phyloP scores from a whole-genome alignment of 2,329 filamentous ascomycete species.

The Dactylellina parvicollis region DNA sequence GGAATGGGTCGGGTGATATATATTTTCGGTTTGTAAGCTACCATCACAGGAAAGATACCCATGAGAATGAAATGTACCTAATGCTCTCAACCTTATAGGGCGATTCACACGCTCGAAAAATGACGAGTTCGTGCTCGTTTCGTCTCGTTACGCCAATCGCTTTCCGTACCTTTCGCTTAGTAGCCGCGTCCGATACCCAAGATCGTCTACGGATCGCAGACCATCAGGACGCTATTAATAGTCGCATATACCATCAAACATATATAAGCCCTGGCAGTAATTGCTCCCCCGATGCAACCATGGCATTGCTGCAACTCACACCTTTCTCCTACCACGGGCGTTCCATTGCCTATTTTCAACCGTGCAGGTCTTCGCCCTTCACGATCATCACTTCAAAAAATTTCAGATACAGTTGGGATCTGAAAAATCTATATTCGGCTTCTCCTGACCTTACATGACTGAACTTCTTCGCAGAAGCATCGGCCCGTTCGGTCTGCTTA shows the following conservation, averaged over 20 bases:
- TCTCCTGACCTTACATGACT: constrained; percentile 23
- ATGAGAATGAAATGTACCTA: constrained; percentile 11
- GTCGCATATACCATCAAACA: background rate
- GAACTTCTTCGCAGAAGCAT: constrained; percentile 9
- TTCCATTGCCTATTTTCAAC: background rate
- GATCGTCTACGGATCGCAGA: constrained; percentile 22
- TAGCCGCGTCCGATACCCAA: constrained; percentile 10
- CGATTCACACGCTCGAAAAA: background rate
- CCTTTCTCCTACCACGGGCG: background rate
- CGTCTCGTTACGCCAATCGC: background rate
- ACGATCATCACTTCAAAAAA: background rate
- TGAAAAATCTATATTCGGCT: too few species aligned
- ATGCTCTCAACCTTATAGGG: constrained; percentile 24
- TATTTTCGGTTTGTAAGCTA: constrained; percentile 7
- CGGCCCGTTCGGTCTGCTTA: background rate
- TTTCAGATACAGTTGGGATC: background rate
- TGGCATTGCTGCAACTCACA: background rate
- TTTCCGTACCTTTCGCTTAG: background rate
- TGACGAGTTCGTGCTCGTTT: constrained; percentile 17
- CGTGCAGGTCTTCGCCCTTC: background rate
- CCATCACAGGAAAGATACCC: constrained; percentile 22
- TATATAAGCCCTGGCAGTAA: constrained; percentile 14
- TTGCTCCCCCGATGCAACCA: background rate
- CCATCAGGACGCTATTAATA: background rate
- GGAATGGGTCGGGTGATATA: constrained; percentile 1